Evolutionary conservation across 2,329 filamentous ascomycete species (phyloP), one percentile per base, ranked within the genome.

Genomic region (Knoxdaviesia capensis): DNA sequence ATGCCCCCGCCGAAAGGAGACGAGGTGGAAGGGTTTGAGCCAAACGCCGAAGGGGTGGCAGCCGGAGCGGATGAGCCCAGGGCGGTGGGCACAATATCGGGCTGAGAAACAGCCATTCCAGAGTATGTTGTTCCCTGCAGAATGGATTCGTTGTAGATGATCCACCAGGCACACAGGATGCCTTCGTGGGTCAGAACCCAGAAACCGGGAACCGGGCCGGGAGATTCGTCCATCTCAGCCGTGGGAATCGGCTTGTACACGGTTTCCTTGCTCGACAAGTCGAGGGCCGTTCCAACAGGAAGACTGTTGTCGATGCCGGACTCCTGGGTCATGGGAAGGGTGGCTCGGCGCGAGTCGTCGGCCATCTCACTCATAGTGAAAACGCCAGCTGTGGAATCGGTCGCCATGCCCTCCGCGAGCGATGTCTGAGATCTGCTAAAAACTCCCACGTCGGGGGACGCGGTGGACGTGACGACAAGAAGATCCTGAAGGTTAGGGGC

Each of bases 161-260:
- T 61, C 84, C 88, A 94, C 86, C 88, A 98, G 8, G 77, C 71
- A 38, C 74, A 76, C 10, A 98, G 64, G 7, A 93, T 62, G 48
- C 90, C 90, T 52, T 94, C 84, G 49, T 94, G 79, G 46, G 92
- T 96, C 10, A 98, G 64, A 31, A 85, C 69, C 68, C 90, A 79
- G 36, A 94, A 66, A 7, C 78, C 84, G 5, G 90, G 90, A 6
- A 96, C 60, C 8, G 90, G 88, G 1, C 74, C 77, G 0, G 78
- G 69, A 5, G 86, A 92, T 51, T 87, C 72, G 32, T 80, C 71
- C 39, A 92, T 74, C 52, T 93, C 80, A 47, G 73, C 75, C 1
- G 74, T 69, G 20, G 74, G 74, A 44, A 93, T 80, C 1, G 87
- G 87, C 48, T 79, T 77, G 47, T 74, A 66, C 2, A 94, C 81